Evolutionary conservation across 768 basidiomycete genomes (phyloP), one percentile per base, ranked within the genome.

Genomic region (Boletus huronensis): DNA sequence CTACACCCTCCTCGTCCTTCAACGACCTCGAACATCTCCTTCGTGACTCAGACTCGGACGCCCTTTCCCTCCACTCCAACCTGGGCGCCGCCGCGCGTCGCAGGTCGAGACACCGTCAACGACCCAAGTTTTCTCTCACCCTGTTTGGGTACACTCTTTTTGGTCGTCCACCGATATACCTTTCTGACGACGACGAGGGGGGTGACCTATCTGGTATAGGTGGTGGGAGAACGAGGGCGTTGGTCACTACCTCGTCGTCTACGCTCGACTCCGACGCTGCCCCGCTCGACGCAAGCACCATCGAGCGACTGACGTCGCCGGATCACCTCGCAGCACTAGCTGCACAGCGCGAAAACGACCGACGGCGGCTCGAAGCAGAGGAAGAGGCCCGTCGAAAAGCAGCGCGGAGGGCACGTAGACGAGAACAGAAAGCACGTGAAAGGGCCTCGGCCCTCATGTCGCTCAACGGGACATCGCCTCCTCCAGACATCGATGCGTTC

Each of bases 211-310:
- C 38, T 8, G 38, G 49, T 10, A 5, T 3, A n/a, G 49, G n/a
- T 8, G 25, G 31, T 44, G 47, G 56, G 45, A 59, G 48, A 62
- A 69, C 31, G 59, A 69, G 32, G 63, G 62, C 44, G 29, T 60
- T 68, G 58, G 26, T 49, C 32, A 69, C 63, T 2, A 29, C 57
- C 9, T 72, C 70, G 21, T 69, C 75, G 3, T 70, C 74, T 5
- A 84, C 84, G 5, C 77, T 87, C 40, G 88, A 89, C 68, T 82
- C 84, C 0, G 88, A 89, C 57, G 87, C 88, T 3, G 80, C 86
- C 6, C 82, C 82, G 1, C 72, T 90, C 14, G 84, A 85, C 48
- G 68, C 80, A 7, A 75, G 79, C 10, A 72, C 77, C 17, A 87
- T 90, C 51, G 79, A 75, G 48, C 74, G 74, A 28, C 61, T 84